These are phyloP conservation scores for Hanseniaspora mollemarum DNA, from an alignment of 805 yeast species.

Conservation along the genomic window DNA sequence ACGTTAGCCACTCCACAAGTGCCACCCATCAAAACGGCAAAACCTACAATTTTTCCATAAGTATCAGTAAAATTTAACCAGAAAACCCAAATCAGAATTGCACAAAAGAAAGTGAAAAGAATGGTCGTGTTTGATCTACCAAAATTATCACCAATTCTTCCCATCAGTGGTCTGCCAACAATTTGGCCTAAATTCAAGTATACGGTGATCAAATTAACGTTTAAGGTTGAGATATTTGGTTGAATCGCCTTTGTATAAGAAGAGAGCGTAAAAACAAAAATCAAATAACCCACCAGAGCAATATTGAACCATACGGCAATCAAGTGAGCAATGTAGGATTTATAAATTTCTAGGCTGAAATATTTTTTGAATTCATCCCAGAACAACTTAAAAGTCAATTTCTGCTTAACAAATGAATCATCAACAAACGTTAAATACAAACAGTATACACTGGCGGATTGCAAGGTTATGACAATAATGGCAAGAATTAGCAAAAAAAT, in stretches of 20 bases:
- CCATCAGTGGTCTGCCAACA: conserved; percentile 41
- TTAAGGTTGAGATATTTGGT: conserved; percentile 34
- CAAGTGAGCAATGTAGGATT: conserved; percentile 27
- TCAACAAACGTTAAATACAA: not conserved
- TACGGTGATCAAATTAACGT: conserved; percentile 39
- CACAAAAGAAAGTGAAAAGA: conserved; percentile 28
- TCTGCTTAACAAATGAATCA: conserved; percentile 15
- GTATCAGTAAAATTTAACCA: conserved; percentile 36
- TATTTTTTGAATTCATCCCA: conserved; percentile 26
- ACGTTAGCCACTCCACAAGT: conserved; percentile 38
- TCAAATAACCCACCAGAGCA: conserved; percentile 34
- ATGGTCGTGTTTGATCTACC: conserved; percentile 41
- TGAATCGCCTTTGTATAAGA: conserved; percentile 35
- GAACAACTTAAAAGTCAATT: conserved; percentile 21
- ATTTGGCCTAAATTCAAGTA: conserved; percentile 38
- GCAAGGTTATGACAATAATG: not conserved
- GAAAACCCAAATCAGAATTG: conserved; percentile 35
- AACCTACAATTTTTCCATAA: conserved; percentile 34
- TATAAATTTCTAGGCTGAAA: conserved; percentile 29
- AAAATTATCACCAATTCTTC: conserved; percentile 34
- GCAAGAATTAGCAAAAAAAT: conserved; percentile 4
- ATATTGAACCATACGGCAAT: conserved; percentile 32
- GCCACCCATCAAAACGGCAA: conserved; percentile 36
- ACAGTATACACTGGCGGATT: not conserved
- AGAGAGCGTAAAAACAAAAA: conserved; percentile 38